These are phyloP conservation scores for Pogostemon cablin DNA, from an alignment of 257 asterid genomes.

Conservation along the genomic window DNA sequence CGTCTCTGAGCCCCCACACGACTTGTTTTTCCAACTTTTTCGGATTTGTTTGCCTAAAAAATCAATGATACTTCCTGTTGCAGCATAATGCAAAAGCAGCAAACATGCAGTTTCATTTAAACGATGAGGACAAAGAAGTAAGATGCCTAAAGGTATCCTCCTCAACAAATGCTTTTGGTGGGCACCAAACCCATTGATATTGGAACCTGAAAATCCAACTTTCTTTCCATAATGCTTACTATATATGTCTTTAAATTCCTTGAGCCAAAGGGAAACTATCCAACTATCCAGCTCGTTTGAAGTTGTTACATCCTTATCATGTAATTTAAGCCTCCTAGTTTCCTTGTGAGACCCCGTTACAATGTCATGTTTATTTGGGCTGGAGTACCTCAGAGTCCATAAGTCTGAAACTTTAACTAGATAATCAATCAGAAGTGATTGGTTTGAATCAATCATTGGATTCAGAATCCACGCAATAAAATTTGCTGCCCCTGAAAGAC, in stretches of 20 bases:
- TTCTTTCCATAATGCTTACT: conserved; percentile 30
- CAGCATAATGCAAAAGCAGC: conserved; percentile 69
- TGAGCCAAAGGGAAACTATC: conserved; percentile 53
- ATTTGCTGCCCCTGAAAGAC: conserved; percentile 55
- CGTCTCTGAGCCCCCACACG: conserved; percentile 27
- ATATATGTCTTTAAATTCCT: conserved; percentile 49
- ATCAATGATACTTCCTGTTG: conserved; percentile 51
- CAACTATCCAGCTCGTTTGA: conserved; percentile 38
- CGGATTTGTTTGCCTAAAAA: conserved; percentile 40
- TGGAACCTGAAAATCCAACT: conserved; percentile 32
- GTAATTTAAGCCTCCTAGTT: conserved; percentile 34
- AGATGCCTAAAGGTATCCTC: conserved; percentile 60
- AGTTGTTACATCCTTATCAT: conserved; percentile 32
- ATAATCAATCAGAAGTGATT: conserved; percentile 43
- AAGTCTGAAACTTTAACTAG: conserved; percentile 48
- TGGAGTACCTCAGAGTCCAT: conserved; percentile 45
- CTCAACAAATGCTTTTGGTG: conserved; percentile 44
- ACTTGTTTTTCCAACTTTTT: conserved; percentile 38
- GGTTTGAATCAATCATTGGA: conserved; percentile 55
- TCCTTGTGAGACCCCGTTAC: conserved; percentile 37
- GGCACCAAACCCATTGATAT: conserved; percentile 23
- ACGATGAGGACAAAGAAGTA: conserved; percentile 48
- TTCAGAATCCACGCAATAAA: conserved; percentile 71
- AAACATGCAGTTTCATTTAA: conserved; percentile 53
- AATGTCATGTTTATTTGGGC: conserved; percentile 36